Conservation (phyloP, 768 basidiomycete species). For the Lactarius vividus region DNA sequence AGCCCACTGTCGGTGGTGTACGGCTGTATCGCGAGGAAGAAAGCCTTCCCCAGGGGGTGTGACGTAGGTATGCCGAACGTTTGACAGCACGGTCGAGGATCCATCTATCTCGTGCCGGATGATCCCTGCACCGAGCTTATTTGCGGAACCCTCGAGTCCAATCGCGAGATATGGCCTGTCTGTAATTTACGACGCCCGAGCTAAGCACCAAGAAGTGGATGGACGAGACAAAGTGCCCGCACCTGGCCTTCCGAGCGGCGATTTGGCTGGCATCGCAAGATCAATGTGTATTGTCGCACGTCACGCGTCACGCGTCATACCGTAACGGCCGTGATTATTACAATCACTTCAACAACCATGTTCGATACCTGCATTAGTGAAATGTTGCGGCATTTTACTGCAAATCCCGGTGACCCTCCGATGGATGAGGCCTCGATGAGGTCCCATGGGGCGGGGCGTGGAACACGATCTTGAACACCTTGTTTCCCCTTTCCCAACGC, state of each 20-base stretch:
- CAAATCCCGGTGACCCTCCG: too few species aligned
- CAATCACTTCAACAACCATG: too few species aligned
- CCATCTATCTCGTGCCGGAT: conserved; percentile 80
- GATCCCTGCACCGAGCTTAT: conserved; percentile 94
- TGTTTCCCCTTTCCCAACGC: too few species aligned
- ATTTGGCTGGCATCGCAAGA: conserved; percentile 23
- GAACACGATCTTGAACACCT: too few species aligned
- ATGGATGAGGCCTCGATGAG: too few species aligned
- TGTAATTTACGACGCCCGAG: conserved; percentile 31
- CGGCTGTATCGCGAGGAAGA: conserved; percentile 90
- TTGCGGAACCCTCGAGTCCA: conserved; percentile 96
- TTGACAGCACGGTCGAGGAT: conserved; percentile 76
- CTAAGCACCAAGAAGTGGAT: neutral
- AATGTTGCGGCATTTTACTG: too few species aligned
- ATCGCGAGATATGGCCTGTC: conserved; percentile 79
- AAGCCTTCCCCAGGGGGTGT: conserved; percentile 99
- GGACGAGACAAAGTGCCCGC: neutral
- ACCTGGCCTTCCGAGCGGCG: conserved; percentile 27
- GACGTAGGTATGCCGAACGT: conserved; percentile 97
- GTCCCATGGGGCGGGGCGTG: too few species aligned
- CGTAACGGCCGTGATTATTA: too few species aligned
- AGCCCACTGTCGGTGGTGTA: conserved; percentile 94
- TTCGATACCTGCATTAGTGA: too few species aligned
- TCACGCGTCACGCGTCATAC: too few species aligned
- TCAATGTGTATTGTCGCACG: too few species aligned